Percentiles rank a stretch among this genome's conserved stretches.
These are phyloP conservation scores for Apiospora pterosperma DNA, from an alignment of 2,329 filamentous ascomycete species.

Conservation along the genomic window DNA sequence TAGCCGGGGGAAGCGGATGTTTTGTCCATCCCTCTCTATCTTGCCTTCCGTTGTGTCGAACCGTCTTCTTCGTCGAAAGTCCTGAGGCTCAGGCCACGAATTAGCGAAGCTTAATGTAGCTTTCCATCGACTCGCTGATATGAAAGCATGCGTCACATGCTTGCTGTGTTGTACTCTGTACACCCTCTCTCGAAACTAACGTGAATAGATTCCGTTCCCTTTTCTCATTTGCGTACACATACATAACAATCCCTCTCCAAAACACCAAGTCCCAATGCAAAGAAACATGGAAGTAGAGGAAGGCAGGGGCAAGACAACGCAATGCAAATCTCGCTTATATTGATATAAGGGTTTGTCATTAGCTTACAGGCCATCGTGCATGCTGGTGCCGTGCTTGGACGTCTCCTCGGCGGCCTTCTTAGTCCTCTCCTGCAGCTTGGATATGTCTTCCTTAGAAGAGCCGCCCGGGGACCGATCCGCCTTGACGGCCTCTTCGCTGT, in stretches of 20 bases:
- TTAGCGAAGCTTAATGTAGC: background rate
- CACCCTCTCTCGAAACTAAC: background rate
- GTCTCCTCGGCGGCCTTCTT: slow-evolving; percentile 49
- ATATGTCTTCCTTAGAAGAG: slow-evolving; percentile 38
- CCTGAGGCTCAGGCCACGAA: background rate
- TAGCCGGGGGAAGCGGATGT: background rate
- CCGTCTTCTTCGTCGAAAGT: background rate
- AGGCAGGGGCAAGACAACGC: too few species aligned
- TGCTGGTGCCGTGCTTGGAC: slow-evolving; percentile 23
- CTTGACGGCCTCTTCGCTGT: slow-evolving; percentile 75
- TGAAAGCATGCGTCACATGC: background rate
- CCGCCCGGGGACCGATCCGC: slow-evolving; percentile 51
- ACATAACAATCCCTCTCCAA: background rate
- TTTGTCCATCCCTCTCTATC: background rate
- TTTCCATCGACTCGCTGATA: background rate
- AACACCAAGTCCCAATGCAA: background rate
- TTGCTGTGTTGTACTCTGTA: background rate
- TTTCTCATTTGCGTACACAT: background rate
- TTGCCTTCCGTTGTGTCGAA: background rate
- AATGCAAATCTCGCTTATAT: background rate
- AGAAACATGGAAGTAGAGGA: background rate
- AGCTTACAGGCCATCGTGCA: background rate
- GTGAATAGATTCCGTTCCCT: too few species aligned
- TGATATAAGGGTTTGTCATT: background rate
- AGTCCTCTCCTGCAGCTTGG: slow-evolving; percentile 56